A percentile compares a stretch with the other conserved stretches of the same genome.
Conservation (phyloP, 2,329 filamentous ascomycete genomes). For the Ilyonectria mors-panacis region DNA sequence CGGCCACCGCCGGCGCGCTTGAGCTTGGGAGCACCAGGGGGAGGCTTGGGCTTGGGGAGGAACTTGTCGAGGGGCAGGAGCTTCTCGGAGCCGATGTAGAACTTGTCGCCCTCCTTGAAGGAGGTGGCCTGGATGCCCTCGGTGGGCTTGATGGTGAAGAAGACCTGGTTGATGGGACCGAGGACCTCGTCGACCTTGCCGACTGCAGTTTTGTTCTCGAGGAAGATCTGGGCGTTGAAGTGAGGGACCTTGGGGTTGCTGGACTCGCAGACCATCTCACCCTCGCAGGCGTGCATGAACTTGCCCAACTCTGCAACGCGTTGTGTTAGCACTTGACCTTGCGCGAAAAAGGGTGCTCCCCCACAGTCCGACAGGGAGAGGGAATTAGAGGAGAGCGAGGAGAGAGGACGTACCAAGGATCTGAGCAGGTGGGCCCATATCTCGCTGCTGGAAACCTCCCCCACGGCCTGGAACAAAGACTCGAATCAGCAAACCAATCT, state of each 20-base stretch:
- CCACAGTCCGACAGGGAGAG: neutral
- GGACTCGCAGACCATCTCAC: conserved; percentile 97
- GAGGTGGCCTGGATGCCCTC: conserved; percentile 95
- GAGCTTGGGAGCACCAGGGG: conserved; percentile 73
- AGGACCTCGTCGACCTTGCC: conserved; percentile 99
- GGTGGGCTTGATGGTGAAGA: conserved; percentile 97
- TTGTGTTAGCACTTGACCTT: conserved; percentile 7
- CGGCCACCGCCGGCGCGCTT: conserved; percentile 71
- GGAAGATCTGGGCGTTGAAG: conserved; percentile 99
- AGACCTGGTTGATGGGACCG: conserved; percentile 97
- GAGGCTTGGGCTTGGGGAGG: conserved; percentile 90
- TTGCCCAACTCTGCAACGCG: conserved; percentile 84
- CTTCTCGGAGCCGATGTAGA: conserved; percentile 96
- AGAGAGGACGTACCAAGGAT: conserved; percentile 53
- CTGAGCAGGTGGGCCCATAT: conserved; percentile 57
- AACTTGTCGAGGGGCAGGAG: conserved; percentile 96
- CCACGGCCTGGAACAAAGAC: conserved; percentile 50
- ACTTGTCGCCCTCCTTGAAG: conserved; percentile 97
- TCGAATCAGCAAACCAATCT: conserved; percentile 33
- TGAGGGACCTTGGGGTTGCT: conserved; percentile 96
- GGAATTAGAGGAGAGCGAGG: neutral
- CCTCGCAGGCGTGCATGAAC: conserved; percentile 95
- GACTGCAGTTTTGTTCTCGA: conserved; percentile 97
- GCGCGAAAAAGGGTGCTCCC: neutral
- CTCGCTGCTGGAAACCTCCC: conserved; percentile 58